Percentiles rank a stretch among this genome's conserved stretches.
Conservation (phyloP, 2,329 filamentous ascomycete species). For the Aureobasidium sp. region DNA sequence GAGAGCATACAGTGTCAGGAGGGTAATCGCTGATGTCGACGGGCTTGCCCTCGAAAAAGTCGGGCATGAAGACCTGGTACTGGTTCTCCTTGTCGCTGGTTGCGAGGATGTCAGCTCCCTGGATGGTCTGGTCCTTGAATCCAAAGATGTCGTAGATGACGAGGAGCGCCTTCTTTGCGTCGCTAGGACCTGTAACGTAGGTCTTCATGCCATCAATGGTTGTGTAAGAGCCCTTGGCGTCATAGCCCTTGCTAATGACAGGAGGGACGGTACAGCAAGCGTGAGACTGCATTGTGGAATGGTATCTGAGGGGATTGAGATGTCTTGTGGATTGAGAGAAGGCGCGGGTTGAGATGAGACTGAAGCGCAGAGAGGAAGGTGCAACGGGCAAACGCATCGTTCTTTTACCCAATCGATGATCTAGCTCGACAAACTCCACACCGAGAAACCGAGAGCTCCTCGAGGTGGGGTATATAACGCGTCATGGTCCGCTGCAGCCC, state of each 20-base stretch:
- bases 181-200: constrained; percentile 51
- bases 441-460: neutral
- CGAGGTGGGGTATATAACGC: neutral
- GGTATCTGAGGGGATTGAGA: neutral
- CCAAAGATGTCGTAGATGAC: constrained; percentile 57
- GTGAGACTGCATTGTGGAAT: constrained; percentile 25
- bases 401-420: neutral
- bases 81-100: constrained; percentile 57
- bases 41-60: constrained; percentile 78
- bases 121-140: constrained; percentile 56
- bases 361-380: neutral
- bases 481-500: neutral
- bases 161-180: constrained; percentile 51
- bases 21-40: constrained; percentile 53
- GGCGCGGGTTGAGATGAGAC: neutral
- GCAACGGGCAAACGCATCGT: neutral
- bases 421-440: neutral
- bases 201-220: constrained; percentile 56
- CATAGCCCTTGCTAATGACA: constrained; percentile 44
- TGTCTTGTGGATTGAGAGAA: neutral
- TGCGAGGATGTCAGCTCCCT: constrained; percentile 58
- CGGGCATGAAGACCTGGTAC: constrained; percentile 84
- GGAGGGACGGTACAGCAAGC: constrained; percentile 46
- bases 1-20: constrained; percentile 41
- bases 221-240: constrained; percentile 53